Evolutionary conservation across 2,329 filamentous ascomycete species (phyloP).

Genomic region (Colletotrichum sansevieriae): DNA sequence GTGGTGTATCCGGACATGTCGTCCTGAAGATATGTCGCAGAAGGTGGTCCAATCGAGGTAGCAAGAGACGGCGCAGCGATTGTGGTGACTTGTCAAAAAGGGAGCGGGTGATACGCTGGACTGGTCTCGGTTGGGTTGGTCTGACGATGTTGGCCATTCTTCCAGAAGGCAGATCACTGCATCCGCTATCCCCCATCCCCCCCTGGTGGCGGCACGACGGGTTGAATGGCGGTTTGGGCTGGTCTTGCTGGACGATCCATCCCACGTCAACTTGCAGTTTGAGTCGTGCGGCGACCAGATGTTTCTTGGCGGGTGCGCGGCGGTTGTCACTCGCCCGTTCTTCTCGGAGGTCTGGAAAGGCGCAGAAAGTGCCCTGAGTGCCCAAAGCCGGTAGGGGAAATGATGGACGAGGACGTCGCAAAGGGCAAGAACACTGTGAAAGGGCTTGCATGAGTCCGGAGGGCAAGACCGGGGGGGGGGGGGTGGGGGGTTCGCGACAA

Average conservation of each 20-base stretch:
- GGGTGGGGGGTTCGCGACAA: conserved; percentile 2
- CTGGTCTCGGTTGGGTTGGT: conserved; percentile 34
- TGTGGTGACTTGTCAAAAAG: conserved; percentile 26
- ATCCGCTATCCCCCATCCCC: background rate
- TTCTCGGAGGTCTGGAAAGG: background rate
- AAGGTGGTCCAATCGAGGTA: conserved; percentile 11
- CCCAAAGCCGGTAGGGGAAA: background rate
- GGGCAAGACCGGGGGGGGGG: conserved; percentile 21
- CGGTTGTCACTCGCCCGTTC: conserved; percentile 8
- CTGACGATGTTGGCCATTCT: conserved; percentile 28
- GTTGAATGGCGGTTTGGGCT: conserved; percentile 26
- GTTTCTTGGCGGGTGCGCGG: conserved; percentile 23
- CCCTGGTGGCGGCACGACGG: conserved; percentile 13
- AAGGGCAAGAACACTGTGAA: background rate
- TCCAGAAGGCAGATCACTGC: conserved; percentile 33
- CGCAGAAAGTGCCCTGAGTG: conserved; percentile 2
- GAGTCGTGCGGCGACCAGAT: conserved; percentile 24
- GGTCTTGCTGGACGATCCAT: conserved; percentile 17
- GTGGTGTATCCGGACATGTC: conserved; percentile 7
- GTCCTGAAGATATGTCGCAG: background rate
- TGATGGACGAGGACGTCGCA: background rate
- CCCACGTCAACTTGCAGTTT: conserved; percentile 8
- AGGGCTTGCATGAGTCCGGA: conserved; percentile 9
- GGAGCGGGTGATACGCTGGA: conserved; percentile 35
- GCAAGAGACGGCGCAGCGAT: background rate